Base-by-base conservation (phyloP, 768 basidiomycete species). In the Gloeophyllum trabeum region DNA sequence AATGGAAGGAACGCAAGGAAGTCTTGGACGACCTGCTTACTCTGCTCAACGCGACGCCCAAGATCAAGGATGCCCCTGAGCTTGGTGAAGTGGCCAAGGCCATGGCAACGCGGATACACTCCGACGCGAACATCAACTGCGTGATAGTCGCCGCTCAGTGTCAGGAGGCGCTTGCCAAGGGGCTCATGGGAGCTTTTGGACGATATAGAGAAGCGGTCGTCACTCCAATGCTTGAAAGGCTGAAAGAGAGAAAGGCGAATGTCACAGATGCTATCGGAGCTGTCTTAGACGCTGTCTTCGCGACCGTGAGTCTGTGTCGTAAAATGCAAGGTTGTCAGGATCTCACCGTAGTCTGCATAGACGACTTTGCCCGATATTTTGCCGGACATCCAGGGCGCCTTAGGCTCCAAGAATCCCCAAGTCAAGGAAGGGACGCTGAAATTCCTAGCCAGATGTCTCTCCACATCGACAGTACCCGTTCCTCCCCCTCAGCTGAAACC, bases 1-100 rank as follows among this genome's bases (percentile, higher is more conserved):
- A 98, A 61, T 99, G 96, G 96, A 98, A 99, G 55, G 96, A 99
- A 50, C 77, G 90, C 30, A 92, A 97, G 55, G 87, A 93, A 52
- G 85, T 76, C 2, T 66, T 98, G 24, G 92, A 96, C 48, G 88
- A 89, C 21, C 69, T 94, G 19, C 67, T 79, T 35, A 73, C 74
- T 2, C 61, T 89, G 25, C 61, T 98, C 23, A 73, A 74, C 41
- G 64, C 76, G 5, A 72, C 81, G 2, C 79, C 82, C 10, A 75
- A 80, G 44, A 84, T 97, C 52, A 79, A 79, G 52, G 91, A 94
- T 52, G 69, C 79, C 2, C 65, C 81, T 5, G 87, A 87, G 53
- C 67, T 96, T 3, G 75, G 70, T 3, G 86, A 92, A 23, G 62
- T 96, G 16, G 68, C 77, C 5, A 81, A 76, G 51, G 79, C 83